A percentile compares a stretch with the other conserved stretches of the same genome.
Evolutionary conservation across 2,329 filamentous ascomycete genomes (phyloP).

Genomic region (Paracoccidioides brasiliensis): DNA sequence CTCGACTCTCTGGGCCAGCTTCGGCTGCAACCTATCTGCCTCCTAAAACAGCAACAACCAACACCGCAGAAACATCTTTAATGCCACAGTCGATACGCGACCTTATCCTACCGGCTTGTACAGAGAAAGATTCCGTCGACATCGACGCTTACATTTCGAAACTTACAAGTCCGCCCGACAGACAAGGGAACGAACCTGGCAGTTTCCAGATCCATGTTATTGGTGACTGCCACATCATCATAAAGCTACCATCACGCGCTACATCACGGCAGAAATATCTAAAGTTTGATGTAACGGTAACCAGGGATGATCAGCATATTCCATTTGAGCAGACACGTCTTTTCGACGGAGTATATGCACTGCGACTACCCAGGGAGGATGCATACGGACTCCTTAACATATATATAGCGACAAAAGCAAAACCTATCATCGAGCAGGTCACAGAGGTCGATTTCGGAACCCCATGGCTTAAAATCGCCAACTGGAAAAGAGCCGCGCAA

Average conservation of each 20-base stretch:
- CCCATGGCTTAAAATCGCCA: constrained; percentile 35
- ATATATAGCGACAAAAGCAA: constrained; percentile 30
- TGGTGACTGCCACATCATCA: constrained; percentile 40
- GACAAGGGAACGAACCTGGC: constrained; percentile 20
- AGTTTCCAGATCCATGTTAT: constrained; percentile 42
- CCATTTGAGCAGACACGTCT: constrained; percentile 37
- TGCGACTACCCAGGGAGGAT: constrained; percentile 38
- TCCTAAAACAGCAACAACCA: constrained; percentile 10
- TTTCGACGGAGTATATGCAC: constrained; percentile 41
- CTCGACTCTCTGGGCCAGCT: not conserved
- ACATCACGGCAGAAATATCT: constrained; percentile 31
- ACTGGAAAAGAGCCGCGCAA: constrained; percentile 32
- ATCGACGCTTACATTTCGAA: constrained; percentile 17
- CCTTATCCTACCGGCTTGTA: constrained; percentile 10
- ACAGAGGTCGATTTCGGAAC: constrained; percentile 31
- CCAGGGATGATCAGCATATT: constrained; percentile 28
- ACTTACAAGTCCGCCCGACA: constrained; percentile 14
- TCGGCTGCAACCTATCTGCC: not conserved
- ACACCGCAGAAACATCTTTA: constrained; percentile 15
- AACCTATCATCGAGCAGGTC: constrained; percentile 22
- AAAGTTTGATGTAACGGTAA: constrained; percentile 38
- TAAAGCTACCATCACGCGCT: constrained; percentile 37
- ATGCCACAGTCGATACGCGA: constrained; percentile 13
- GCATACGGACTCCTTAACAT: constrained; percentile 38
- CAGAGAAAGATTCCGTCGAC: constrained; percentile 12